These are phyloP conservation scores for Hypoxylon sp. DNA, from an alignment of 2,329 filamentous ascomycete genomes.

Conservation along the genomic window DNA sequence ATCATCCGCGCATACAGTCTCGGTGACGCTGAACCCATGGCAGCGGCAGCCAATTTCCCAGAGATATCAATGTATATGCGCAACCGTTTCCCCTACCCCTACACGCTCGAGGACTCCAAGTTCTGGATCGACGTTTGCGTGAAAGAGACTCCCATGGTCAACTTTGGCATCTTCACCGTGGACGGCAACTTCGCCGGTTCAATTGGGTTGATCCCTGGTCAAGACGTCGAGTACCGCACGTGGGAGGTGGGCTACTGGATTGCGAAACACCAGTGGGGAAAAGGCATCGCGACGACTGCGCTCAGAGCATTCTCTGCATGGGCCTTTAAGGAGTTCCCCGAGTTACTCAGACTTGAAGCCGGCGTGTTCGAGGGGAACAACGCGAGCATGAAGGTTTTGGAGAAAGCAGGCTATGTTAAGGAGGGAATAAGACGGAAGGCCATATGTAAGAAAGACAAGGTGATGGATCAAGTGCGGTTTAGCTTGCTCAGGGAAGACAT, in stretches of 20 bases:
- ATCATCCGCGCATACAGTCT: conserved; percentile 59
- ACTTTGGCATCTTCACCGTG: conserved; percentile 56
- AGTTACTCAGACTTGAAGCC: conserved; percentile 61
- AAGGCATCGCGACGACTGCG: conserved; percentile 62
- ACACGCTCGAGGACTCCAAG: conserved; percentile 59
- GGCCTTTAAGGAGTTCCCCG: conserved; percentile 61
- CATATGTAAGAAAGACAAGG: conserved; percentile 59
- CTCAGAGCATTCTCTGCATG: conserved; percentile 58
- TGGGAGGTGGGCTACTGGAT: conserved; percentile 68
- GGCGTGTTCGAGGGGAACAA: conserved; percentile 57
- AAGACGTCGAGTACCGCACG: conserved; percentile 60
- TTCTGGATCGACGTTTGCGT: conserved; percentile 55
- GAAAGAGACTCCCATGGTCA: conserved; percentile 45
- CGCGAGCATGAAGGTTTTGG: conserved; percentile 61
- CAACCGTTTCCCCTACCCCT: conserved; percentile 63
- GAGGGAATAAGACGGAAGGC: conserved; percentile 63
- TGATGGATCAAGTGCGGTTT: conserved; percentile 58
- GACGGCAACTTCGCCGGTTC: conserved; percentile 58
- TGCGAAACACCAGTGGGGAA: conserved; percentile 60
- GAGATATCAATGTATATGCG: conserved; percentile 59
- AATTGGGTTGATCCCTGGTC: conserved; percentile 57
- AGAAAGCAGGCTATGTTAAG: conserved; percentile 59
- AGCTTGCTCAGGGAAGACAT: conserved; percentile 59
- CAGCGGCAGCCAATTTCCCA: conserved; percentile 57
- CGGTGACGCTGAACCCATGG: conserved; percentile 58